Evolutionary conservation across 2,329 filamentous ascomycete species (phyloP), one percentile per base, ranked within the genome.

Genomic region (Pyricularia grisea): DNA sequence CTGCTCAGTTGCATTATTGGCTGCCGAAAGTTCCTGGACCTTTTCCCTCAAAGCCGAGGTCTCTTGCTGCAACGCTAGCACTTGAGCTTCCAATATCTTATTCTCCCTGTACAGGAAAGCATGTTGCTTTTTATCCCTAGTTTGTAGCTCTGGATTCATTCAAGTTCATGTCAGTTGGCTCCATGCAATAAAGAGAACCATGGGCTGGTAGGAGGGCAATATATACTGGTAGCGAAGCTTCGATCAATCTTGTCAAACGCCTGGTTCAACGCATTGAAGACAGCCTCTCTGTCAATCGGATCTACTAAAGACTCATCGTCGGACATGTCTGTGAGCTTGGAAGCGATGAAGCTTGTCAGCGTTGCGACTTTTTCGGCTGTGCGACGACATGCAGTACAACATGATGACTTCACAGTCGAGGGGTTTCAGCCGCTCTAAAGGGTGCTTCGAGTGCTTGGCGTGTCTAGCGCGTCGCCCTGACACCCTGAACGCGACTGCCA

Each of bases 31-130:
- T 17, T 67, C 33, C 10, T 30, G 23, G 7, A 85, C 70, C 68
- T 83, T 77, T 36, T 72, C 73, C 67, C 76, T 78, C 6, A 87
- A 76, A 4, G 75, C 71, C n/a, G 72, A 72, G 67, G 83, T 84
- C 70, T 84, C 81, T 20, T 78, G 72, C 68, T 82, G 78, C 30
- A 85, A 72, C 1, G 71, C 73, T 17, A 78, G 76, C 25, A 77
- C 77, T 30, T 75, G 71, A 20, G 74, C 75, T n/a, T 71, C 77
- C 5, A 82, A 72, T n/a, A 73, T 72, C 28, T 77, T 74, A 11
- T 82, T 70, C 70, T 82, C 79, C 6, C 76, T 71, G 12, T 72
- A 67, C 65, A 78, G 74, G 25, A 74, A 71, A 10, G 70, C 70
- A 68, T 76, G 73, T 31, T 71, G 69, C 65, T 69, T 65, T 71